Base-by-base conservation (phyloP, 345 rosid species). In the Theobroma cacao region DNA sequence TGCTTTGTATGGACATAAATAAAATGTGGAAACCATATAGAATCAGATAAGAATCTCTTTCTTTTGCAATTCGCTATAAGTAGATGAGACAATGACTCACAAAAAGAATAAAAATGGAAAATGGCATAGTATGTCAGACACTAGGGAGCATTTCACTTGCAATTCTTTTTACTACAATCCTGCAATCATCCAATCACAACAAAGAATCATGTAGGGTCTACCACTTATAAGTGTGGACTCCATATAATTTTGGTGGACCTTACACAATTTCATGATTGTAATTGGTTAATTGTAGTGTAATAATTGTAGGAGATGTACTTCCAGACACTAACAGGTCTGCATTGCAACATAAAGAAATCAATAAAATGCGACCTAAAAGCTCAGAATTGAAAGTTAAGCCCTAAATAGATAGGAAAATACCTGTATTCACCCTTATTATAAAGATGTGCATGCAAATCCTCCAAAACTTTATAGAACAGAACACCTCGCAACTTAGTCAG, bases 341-440 rank as follows among this genome's bases (percentile, higher is more conserved):
- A 41, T 8, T 7, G 45, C 45, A 41, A 6, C 1, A 41, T 41
- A 41, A 41, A 52, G 4, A 52, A 52, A 52, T 52, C 20, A 52
- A 20, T 52, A 48, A 48, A 5, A 52, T 5, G 22, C 12, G 3
- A 52, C 30, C 34, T 0, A 30, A 26, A 24, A 62, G 34, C 10
- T 26, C 30, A 30, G 30, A 41, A 41, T 41, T 1, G 3, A n/a
- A 56, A 55, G 13, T 36, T 10, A 40, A 67, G 66, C 28, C 43
- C 14, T 13, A 53, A 61, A 82, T 68, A 45, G 67, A 24, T 24
- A 26, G 6, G 6, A 4, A 26, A 66, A 55, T 82, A 96, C 99
- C 99, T 90, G 88, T 88, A 91, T 84, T 92, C 94, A 81, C 99
- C 99, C 88, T 88, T 93, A 82, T 96, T 96, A 85, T 94, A 96